Conservation (phyloP, 768 basidiomycete species). For the Nevesoporus exiguus region DNA sequence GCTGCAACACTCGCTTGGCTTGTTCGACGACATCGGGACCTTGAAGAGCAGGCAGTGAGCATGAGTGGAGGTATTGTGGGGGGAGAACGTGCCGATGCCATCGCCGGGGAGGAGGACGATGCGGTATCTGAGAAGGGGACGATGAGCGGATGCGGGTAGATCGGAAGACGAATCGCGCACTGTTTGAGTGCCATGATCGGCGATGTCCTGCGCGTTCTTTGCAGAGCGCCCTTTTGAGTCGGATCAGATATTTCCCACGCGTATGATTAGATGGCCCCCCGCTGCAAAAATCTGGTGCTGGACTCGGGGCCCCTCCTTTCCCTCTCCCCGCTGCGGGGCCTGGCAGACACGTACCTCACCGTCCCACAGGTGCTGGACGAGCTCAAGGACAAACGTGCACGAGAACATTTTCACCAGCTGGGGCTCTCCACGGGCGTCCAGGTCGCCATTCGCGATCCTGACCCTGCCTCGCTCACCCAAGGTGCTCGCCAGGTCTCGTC, state of each 20-base stretch:
- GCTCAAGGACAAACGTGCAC: conserved; percentile 81
- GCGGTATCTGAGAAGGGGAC: conserved; percentile 55
- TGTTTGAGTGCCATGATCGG: conserved; percentile 41
- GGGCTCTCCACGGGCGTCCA: conserved; percentile 74
- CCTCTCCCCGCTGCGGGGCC: conserved; percentile 81
- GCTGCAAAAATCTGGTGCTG: conserved; percentile 79
- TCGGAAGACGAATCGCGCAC: conserved; percentile 30
- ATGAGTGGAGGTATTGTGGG: neutral
- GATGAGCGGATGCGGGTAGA: conserved; percentile 7
- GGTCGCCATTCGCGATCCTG: conserved; percentile 66
- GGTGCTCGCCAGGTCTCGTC: conserved; percentile 37
- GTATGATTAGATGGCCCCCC: conserved; percentile 33
- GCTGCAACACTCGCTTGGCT: conserved; percentile 78
- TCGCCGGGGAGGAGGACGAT: conserved; percentile 93
- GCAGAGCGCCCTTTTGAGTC: neutral
- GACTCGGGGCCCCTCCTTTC: conserved; percentile 94
- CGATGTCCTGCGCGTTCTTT: neutral
- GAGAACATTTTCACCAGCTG: conserved; percentile 82
- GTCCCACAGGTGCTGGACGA: conserved; percentile 90
- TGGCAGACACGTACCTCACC: conserved; percentile 83
- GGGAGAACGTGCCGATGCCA: conserved; percentile 73
- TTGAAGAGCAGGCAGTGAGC: conserved; percentile 23
- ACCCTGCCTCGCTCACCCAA: conserved; percentile 62
- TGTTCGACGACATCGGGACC: conserved; percentile 90
- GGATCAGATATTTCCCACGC: neutral